Evolutionary conservation across 75 land plant species (phyloP).

Genomic region (Cryptomeria japonica): DNA sequence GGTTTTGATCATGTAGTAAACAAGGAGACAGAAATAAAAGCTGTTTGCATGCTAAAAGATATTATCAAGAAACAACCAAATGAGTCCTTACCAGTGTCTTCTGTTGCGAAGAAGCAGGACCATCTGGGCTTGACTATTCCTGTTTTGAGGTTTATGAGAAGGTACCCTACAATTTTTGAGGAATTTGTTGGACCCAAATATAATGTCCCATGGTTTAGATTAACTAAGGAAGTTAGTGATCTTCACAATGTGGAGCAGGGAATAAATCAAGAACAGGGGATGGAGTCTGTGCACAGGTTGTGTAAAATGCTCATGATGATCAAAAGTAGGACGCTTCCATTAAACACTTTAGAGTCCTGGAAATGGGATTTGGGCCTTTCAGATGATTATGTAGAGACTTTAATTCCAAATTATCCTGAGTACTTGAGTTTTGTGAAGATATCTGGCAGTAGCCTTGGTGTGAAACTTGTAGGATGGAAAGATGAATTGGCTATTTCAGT

Average conservation of each 20-base stretch:
- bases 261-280: slow-evolving; percentile 23
- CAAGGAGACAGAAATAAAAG: slow-evolving; percentile 64
- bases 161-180: slow-evolving; percentile 73
- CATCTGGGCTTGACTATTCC: slow-evolving; percentile 68
- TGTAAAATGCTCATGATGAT: slow-evolving; percentile 67
- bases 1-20: slow-evolving; percentile 68
- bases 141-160: slow-evolving; percentile 61
- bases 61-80: slow-evolving; percentile 40
- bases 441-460: slow-evolving; percentile 19
- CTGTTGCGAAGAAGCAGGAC: slow-evolving; percentile 45
- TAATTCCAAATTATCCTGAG: slow-evolving; percentile 50
- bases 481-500: slow-evolving; percentile 68
- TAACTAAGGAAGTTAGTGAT: slow-evolving; percentile 48
- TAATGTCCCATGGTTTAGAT: slow-evolving; percentile 48
- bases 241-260: slow-evolving; percentile 35
- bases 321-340: slow-evolving; percentile 25
- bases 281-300: slow-evolving; percentile 43
- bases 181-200: slow-evolving; percentile 53
- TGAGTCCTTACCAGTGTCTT: slow-evolving; percentile 36
- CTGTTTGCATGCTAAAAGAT: slow-evolving; percentile 58
- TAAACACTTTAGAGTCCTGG: slow-evolving; percentile 35
- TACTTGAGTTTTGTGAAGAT: slow-evolving; percentile 37
- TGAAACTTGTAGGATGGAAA: slow-evolving; percentile 54
- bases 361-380: slow-evolving; percentile 78
- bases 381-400: slow-evolving; percentile 32